Base-by-base conservation (phyloP, 2,329 filamentous ascomycete genomes). In the Aspergillus ibericus region DNA sequence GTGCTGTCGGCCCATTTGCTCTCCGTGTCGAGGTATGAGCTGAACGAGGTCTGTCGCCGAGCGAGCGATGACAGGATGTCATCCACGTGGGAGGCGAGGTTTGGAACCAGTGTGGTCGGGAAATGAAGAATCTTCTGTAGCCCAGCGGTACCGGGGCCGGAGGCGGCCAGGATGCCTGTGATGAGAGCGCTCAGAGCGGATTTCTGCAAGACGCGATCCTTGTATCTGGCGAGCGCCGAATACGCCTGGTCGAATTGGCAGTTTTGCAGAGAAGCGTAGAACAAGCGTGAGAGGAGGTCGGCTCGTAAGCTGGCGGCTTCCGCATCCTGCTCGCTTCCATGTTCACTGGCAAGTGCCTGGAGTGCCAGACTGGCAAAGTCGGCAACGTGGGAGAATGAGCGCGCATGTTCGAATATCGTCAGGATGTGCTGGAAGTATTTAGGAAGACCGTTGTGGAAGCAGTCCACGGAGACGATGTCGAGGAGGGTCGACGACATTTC, bases 381-480 rank as follows among this genome's bases (percentile, higher is more conserved):
- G 5, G 92, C 85, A 40, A 96, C 91, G 68, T 89, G 90, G 1
- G 90, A 89, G 73, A 90, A 91, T 0, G 88, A 87, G 65, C 88
- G 89, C 44, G 86, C 84, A 66, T 85, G 85, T 72, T 97, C 93
- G 70, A 90, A 98, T 1, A 99, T 82, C 18, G 86, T 83, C 12
- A 93, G 84, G 52, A 98, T 85, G 72, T 99, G 95, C 42, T 88
- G 86, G 74, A 96, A 96, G 77, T 97, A 99, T 62, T 85, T 87
- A 5, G 91, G 84, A 40, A 93, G 82, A 1, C 93, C 95, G 56
- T 85, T 85, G 70, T 92, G 82, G 69, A 89, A 87, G 53, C 72
- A 79, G 54, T 81, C 80, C 12, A 88, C 88, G 64, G 96, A 91
- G 2, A 88, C 86, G 22, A 91, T 86, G 55, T 90, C 87, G 20